Evolutionary conservation across 2,329 filamentous ascomycete genomes (phyloP), one percentile per base, ranked within the genome.

Genomic region (Colletotrichum cordylinicola): DNA sequence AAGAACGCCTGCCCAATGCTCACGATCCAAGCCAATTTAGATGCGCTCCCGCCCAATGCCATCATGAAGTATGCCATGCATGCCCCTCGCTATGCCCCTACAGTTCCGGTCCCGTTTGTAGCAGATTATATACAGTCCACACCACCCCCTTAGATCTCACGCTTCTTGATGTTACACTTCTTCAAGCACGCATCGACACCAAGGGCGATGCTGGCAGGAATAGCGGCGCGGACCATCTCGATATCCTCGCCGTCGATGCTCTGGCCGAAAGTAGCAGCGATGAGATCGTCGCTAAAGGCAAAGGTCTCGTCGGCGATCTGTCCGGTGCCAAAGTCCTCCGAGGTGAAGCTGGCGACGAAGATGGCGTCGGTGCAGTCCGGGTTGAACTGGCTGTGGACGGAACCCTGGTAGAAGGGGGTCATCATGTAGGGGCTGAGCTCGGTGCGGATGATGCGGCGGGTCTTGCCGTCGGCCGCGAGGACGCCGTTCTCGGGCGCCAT

Each of bases 361-460:
- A 86, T 83, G 70, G 87, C 88, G 43, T 86, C 82, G 58, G 86
- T 83, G 82, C 90, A 91, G 78, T 87, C 84, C 2, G 90, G 89
- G 83, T 92, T 92, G 82, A 86, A 90, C 80, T 91, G 88, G 9
- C 87, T 88, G 82, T 92, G 91, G 27, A 91, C 80, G 8, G 86
- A 85, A 31, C 90, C 90, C 80, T 88, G 87, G 78, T 88, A 89
- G 83, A 91, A 91, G 64, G 88, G 86, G 4, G 88, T 89, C 83
- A 90, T 88, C 82, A 88, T 86, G 81, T 86, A 85, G 75, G 83
- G 81, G 13, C 78, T 79, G 52, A 91, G 81, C 37, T 80, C 80
- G 76, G 82, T 83, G 67, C 74, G 77, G 75, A 85, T 82, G 55
- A 78, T 70, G 60, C 86, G 81, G 37, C 82, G 84, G 31, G 78